Percentiles rank a stretch among this genome's conserved stretches.
Evolutionary conservation across 768 basidiomycete species (phyloP).

Genomic region (Amanita polypyramis): DNA sequence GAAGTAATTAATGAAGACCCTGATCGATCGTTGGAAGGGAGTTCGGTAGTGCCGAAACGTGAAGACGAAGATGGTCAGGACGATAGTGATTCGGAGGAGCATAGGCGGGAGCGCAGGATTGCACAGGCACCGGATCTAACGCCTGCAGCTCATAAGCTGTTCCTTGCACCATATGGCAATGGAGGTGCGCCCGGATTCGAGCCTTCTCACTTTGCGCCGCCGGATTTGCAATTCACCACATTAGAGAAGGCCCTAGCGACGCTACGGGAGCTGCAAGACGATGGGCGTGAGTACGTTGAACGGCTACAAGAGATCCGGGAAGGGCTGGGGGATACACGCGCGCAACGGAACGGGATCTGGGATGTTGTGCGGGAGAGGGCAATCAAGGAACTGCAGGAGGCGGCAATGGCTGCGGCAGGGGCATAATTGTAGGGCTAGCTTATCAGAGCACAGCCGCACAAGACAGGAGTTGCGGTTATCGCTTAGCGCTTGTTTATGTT

Average conservation of each 20-base stretch:
- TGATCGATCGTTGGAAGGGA: constrained; percentile 24
- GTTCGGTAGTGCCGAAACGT: constrained; percentile 51
- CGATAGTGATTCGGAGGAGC: constrained; percentile 28
- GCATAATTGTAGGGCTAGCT: constrained; percentile 6
- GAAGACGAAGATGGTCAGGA: constrained; percentile 62
- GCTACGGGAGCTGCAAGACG: constrained; percentile 75
- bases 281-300: constrained; percentile 80
- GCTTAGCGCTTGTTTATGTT: constrained; percentile 2
- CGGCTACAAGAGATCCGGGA: constrained; percentile 78
- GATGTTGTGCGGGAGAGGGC: constrained; percentile 64
- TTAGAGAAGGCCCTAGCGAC: constrained; percentile 68
- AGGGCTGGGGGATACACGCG: constrained; percentile 62
- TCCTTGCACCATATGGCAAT: constrained; percentile 42
- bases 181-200: constrained; percentile 40
- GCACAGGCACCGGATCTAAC: constrained; percentile 59
- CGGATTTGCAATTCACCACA: constrained; percentile 56
- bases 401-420: constrained; percentile 31
- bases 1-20: constrained; percentile 70
- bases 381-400: constrained; percentile 64
- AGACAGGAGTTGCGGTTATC: not conserved
- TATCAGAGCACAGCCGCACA: too few species aligned
- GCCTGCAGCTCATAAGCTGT: constrained; percentile 55
- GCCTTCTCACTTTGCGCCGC: constrained; percentile 51
- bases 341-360: constrained; percentile 70
- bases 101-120: constrained; percentile 24